Evolutionary conservation across 352 stramenopile genomes (phyloP), one percentile per base, ranked within the genome.

Genomic region (Achlya hypogyna): DNA sequence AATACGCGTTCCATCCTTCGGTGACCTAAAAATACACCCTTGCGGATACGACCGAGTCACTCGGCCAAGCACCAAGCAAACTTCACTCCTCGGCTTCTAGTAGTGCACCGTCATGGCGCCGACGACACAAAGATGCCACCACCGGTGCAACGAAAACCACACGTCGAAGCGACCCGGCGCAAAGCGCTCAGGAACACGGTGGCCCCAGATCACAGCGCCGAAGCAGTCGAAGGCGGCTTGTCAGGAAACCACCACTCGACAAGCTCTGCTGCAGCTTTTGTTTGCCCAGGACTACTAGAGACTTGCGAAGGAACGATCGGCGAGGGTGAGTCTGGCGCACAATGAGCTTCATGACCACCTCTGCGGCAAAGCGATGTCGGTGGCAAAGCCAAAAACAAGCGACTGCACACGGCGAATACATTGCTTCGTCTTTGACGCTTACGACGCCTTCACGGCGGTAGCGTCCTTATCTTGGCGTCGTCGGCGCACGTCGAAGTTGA

Each of bases 401-500:
- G n/a, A n/a, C n/a, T n/a, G n/a, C n/a, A n/a, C n/a, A n/a, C n/a
- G 6, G 38, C 38, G 12, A 45, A 9, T 10, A 45, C 38, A 18
- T 45, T 10, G 38, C 14, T 45, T n/a, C n/a, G 14, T n/a, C 38
- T 18, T n/a, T 10, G 38, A 10, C 38, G 14, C 49, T 56, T 56
- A 56, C 49, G 49, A 63, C 6, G 54, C 54, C 42, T 63, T 63
- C n/a, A 63, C 54, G 23, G 53, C 53, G 35, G 53, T 8, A 52
- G 16, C 3, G 1, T 22, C 53, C 60, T 67, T 67, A 40, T 58
- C 42, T 59, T 67, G 60, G 27, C 82, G 85, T 63, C 85, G 85
- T 59, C 85, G 85, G 56, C 84, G 82, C 53, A 98, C 93, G 78
- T 99, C 95, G 83, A 97, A 93, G 82, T 98, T 99, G 78, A 98